Evolutionary conservation across 2,329 filamentous ascomycete species (phyloP).

Genomic region (Aspergillus viridinutans): DNA sequence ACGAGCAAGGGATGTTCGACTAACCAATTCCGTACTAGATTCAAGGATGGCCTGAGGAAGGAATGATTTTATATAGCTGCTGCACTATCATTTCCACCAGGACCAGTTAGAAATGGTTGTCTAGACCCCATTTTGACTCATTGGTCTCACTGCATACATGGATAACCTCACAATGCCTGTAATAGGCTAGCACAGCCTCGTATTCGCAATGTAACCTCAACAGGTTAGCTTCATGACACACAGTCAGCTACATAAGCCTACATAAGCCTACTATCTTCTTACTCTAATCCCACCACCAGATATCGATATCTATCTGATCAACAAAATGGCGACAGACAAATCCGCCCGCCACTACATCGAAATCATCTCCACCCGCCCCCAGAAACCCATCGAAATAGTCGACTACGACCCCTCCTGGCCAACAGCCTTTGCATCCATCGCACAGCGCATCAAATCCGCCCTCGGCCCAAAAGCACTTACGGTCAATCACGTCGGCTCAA

Average conservation of each 20-base stretch:
- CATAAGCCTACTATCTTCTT: neutral
- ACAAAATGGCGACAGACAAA: neutral
- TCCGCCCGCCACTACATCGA: neutral
- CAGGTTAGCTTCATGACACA: neutral
- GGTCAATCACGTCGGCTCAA: conserved; percentile 49
- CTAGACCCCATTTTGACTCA: too few relatives aligned
- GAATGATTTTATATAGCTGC: too few relatives aligned
- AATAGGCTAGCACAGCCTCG: neutral
- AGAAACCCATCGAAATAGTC: conserved; percentile 18
- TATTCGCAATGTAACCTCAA: neutral
- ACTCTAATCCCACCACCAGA: too few relatives aligned
- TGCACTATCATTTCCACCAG: too few relatives aligned
- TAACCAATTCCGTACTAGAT: too few relatives aligned
- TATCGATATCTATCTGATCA: too few relatives aligned
- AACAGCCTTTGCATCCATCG: conserved; percentile 11
- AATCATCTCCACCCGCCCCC: conserved; percentile 2
- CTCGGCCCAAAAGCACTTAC: conserved; percentile 21
- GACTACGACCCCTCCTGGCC: conserved; percentile 22
- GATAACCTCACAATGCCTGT: too few relatives aligned
- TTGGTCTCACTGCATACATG: too few relatives aligned
- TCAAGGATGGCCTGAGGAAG: too few relatives aligned
- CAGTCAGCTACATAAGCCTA: neutral
- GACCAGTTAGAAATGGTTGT: too few relatives aligned
- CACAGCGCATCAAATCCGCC: conserved; percentile 17
- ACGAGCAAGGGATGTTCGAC: too few relatives aligned